Evolutionary conservation across 2,329 filamentous ascomycete genomes (phyloP), one percentile per base, ranked within the genome.

Genomic region (Sphaceloma murrayae): DNA sequence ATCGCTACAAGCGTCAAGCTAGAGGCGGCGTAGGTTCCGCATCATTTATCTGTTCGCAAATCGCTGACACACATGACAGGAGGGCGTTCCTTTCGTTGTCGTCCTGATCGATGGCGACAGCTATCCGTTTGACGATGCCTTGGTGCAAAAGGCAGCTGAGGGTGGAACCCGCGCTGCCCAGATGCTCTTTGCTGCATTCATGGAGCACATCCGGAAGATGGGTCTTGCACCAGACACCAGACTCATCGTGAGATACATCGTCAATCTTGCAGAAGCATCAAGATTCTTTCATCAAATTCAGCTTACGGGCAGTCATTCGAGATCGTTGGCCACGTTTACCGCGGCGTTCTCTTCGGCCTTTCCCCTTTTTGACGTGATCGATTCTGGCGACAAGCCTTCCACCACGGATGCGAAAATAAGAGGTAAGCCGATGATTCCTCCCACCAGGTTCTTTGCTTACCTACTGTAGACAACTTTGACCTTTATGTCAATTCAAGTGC

Each of bases 21-120:
- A 63, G 65, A 42, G 48, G 53, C 19, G 22, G 17, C 5, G 42
- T 45, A 34, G 19, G 32, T 45, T 19, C 6, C 14, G 13, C 16
- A 30, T 19, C 22, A 32, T n/a, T n/a, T n/a, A n/a, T n/a, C n/a
- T n/a, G n/a, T n/a, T n/a, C n/a, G n/a, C n/a, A n/a, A n/a, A n/a
- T n/a, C n/a, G n/a, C n/a, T n/a, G n/a, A n/a, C n/a, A n/a, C n/a
- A n/a, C n/a, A n/a, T n/a, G n/a, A n/a, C 54, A 67, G 53, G 62
- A 73, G 17, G 67, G 70, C 14, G 74, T 73, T 48, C 70, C 75
- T 0, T 80, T 79, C 51, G 74, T 75, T 1, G 63, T 80, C 2
- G 70, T 80, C 5, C 61, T 81, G 0, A 61, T 81, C 9, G 77
- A 81, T 46, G 77, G 75, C 14, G 75, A 81, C 57, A 74, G 73